A percentile compares a stretch with the other conserved stretches of the same genome.
phyloP scores from a whole-genome alignment of 305 asterid genomes.

The Petunia hybrid region DNA sequence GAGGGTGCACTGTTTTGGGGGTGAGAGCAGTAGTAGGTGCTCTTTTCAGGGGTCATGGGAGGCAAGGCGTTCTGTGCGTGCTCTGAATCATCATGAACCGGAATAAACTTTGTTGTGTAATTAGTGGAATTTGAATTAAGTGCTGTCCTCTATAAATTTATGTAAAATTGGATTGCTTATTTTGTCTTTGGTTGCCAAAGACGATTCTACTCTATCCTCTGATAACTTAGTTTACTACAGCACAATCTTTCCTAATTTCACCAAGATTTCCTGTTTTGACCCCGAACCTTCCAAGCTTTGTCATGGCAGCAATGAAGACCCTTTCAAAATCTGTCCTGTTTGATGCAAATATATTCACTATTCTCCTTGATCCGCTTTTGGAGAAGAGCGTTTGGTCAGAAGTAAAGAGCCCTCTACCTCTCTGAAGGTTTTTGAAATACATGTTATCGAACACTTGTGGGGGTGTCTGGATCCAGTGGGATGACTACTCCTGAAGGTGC shows the following conservation, averaged over 20 bases:
- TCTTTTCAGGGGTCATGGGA: not conserved
- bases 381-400: slow-evolving; percentile 66
- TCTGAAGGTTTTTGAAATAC: slow-evolving; percentile 57
- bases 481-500: slow-evolving; percentile 59
- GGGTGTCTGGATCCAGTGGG: slow-evolving; percentile 59
- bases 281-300: slow-evolving; percentile 63
- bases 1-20: not conserved
- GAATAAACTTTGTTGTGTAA: not conserved
- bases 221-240: slow-evolving; percentile 48
- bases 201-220: not conserved
- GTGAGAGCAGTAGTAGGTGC: not conserved
- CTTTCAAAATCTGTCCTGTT: slow-evolving; percentile 46
- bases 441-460: slow-evolving; percentile 59
- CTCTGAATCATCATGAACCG: not conserved
- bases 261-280: slow-evolving; percentile 65
- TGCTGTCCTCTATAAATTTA: not conserved
- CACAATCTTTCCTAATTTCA: slow-evolving; percentile 66
- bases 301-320: slow-evolving; percentile 62
- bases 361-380: slow-evolving; percentile 47
- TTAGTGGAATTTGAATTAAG: not conserved
- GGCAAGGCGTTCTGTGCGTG: not conserved
- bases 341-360: slow-evolving; percentile 56
- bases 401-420: slow-evolving; percentile 55
- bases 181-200: too few species aligned
- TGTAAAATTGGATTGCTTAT: not conserved